These are phyloP conservation scores for Stentor roeselii DNA, from an alignment of 73 alveolate genomes.

Conservation along the genomic window DNA sequence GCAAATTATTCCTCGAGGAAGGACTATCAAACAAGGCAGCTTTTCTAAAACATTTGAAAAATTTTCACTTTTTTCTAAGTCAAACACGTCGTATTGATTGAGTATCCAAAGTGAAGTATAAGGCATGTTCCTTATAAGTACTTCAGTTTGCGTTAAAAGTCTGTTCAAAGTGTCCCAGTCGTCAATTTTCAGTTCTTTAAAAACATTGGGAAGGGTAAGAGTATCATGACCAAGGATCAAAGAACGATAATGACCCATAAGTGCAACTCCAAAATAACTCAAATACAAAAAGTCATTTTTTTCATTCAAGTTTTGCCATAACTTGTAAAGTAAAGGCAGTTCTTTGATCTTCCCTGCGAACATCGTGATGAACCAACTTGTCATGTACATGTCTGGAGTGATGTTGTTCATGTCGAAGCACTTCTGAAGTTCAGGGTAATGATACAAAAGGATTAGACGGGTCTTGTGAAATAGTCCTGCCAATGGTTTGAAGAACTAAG, in stretches of 20 bases:
- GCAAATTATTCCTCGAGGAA: background rate
- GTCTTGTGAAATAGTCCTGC: conserved; percentile 40
- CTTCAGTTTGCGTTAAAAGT: background rate
- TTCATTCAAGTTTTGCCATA: conserved; percentile 44
- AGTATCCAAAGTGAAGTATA: background rate
- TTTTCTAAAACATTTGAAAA: background rate
- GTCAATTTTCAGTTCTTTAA: background rate
- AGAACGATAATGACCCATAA: background rate
- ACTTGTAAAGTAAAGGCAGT: conserved; percentile 33
- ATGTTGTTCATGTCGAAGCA: conserved; percentile 43
- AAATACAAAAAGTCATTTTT: conserved; percentile 39
- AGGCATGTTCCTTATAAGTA: background rate
- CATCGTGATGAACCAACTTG: conserved; percentile 79
- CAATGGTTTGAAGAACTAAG: conserved; percentile 46
- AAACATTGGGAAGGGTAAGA: background rate
- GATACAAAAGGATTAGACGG: conserved; percentile 48
- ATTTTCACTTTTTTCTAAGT: background rate
- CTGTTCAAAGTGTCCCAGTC: background rate
- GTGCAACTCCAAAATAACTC: conserved; percentile 45
- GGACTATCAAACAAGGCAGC: background rate
- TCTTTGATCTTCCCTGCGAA: conserved; percentile 63
- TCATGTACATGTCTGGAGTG: conserved; percentile 79
- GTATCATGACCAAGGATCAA: background rate
- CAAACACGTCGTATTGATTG: background rate
- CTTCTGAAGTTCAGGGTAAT: conserved; percentile 52